Conservation (phyloP, 352 stramenopile genomes). For the Phytophthora pini region DNA sequence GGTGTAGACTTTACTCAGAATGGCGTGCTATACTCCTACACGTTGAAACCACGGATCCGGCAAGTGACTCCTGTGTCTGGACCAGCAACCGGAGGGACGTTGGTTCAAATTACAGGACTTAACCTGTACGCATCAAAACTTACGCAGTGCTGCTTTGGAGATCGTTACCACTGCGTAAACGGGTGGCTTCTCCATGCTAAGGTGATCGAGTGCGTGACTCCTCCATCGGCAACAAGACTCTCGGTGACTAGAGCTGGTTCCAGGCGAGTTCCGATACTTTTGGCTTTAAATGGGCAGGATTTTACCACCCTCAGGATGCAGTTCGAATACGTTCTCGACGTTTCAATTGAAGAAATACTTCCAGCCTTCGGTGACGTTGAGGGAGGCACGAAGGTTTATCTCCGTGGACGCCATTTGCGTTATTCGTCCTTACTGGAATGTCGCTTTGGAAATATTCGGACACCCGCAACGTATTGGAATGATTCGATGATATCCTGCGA, state of each 20-base stretch:
- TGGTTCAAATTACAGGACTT: conserved; percentile 56
- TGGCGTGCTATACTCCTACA: conserved; percentile 68
- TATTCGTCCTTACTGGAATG: conserved; percentile 61
- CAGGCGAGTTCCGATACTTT: conserved; percentile 49
- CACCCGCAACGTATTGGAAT: conserved; percentile 68
- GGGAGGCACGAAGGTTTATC: conserved; percentile 63
- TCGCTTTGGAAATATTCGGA: conserved; percentile 50
- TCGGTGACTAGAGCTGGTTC: conserved; percentile 15
- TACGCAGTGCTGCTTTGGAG: conserved; percentile 71
- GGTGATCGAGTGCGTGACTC: conserved; percentile 42
- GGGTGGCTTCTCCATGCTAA: conserved; percentile 44
- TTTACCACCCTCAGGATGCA: conserved; percentile 42
- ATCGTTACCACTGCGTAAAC: conserved; percentile 41
- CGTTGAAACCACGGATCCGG: conserved; percentile 51
- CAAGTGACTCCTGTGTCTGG: conserved; percentile 53
- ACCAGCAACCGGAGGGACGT: conserved; percentile 55
- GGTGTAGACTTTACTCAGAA: conserved; percentile 90
- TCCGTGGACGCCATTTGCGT: conserved; percentile 72
- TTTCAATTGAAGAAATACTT: conserved; percentile 45
- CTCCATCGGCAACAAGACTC: conserved; percentile 38
- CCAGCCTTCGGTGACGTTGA: conserved; percentile 50
- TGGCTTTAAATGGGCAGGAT: conserved; percentile 87
- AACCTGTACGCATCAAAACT: conserved; percentile 67
- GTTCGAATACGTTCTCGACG: conserved; percentile 73
- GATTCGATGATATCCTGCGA: conserved; percentile 61